Percentiles rank a stretch among this genome's conserved stretches.
Evolutionary conservation across 2,329 filamentous ascomycete species (phyloP).

Genomic region (Colletotrichum brevisporum): DNA sequence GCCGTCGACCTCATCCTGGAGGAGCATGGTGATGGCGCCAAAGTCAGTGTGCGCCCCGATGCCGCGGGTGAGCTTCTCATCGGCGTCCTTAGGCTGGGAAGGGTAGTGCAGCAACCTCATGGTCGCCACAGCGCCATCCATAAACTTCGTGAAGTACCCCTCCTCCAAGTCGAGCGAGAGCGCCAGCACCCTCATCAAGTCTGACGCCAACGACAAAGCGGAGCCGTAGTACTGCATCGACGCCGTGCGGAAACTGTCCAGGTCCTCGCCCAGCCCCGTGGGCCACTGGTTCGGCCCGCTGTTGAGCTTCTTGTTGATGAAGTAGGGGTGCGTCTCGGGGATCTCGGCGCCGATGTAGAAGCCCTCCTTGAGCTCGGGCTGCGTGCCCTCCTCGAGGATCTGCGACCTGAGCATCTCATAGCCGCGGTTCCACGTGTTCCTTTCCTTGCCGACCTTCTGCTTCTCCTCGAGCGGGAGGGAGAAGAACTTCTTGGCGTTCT

Average conservation of each 20-base stretch:
- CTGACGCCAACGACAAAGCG: slow-evolving; percentile 55
- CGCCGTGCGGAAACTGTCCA: slow-evolving; percentile 53
- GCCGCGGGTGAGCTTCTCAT: slow-evolving; percentile 52
- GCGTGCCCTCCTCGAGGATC: slow-evolving; percentile 57
- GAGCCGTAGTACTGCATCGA: slow-evolving; percentile 57
- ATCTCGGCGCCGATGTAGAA: slow-evolving; percentile 59
- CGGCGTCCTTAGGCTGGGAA: slow-evolving; percentile 52
- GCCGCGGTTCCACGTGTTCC: slow-evolving; percentile 60
- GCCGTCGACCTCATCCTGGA: slow-evolving; percentile 65
- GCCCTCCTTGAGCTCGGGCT: slow-evolving; percentile 64
- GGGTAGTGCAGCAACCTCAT: slow-evolving; percentile 66
- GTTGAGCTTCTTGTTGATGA: slow-evolving; percentile 56
- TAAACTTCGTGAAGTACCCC: slow-evolving; percentile 59
- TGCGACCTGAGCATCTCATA: slow-evolving; percentile 65
- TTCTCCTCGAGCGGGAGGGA: slow-evolving; percentile 58
- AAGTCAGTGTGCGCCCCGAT: slow-evolving; percentile 69
- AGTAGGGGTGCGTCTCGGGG: slow-evolving; percentile 55
- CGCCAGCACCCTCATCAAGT: slow-evolving; percentile 58
- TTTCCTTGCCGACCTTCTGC: slow-evolving; percentile 54
- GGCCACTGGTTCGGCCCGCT: slow-evolving; percentile 62
- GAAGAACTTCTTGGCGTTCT: slow-evolving; percentile 62
- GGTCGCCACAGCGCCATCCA: slow-evolving; percentile 58
- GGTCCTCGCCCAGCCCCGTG: slow-evolving; percentile 47
- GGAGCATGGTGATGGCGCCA: slow-evolving; percentile 68
- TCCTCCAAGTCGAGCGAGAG: slow-evolving; percentile 57